A percentile compares a stretch with the other conserved stretches of the same genome.
Evolutionary conservation across 805 yeast genomes (phyloP).

Genomic region (Maudiozyma turicensis): DNA sequence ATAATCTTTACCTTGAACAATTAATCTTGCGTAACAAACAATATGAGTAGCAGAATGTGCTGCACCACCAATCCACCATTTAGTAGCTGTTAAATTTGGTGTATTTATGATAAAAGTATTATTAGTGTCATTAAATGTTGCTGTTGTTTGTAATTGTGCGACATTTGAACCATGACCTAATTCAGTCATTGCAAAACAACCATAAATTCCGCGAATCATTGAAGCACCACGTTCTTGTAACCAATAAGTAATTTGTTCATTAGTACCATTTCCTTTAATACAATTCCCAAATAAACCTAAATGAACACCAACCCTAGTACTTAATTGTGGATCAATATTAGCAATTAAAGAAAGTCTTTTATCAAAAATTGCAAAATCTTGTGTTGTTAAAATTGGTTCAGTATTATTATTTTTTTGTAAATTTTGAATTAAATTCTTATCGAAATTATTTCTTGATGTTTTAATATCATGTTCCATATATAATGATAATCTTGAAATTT

Average conservation of each 20-base stretch:
- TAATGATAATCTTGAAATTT: constrained; percentile 50
- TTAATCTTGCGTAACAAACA: constrained; percentile 74
- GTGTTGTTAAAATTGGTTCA: constrained; percentile 13
- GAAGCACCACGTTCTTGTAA: constrained; percentile 56
- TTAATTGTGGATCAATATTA: constrained; percentile 66
- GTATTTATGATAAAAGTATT: constrained; percentile 73
- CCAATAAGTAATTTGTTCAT: constrained; percentile 80
- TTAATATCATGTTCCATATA: constrained; percentile 43
- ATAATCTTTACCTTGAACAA: constrained; percentile 73
- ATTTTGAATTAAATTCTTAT: constrained; percentile 18
- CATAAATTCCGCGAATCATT: constrained; percentile 53
- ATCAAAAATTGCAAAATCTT: constrained; percentile 35
- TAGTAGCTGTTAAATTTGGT: constrained; percentile 86
- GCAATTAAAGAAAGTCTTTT: constrained; percentile 50
- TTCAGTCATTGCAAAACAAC: constrained; percentile 92
- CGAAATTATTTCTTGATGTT: constrained; percentile 15
- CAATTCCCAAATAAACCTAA: constrained; percentile 76
- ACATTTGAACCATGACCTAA: constrained; percentile 91
- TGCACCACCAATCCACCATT: constrained; percentile 99
- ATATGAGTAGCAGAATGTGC: constrained; percentile 89
- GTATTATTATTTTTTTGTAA: constrained; percentile 14
- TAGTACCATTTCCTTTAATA: constrained; percentile 79
- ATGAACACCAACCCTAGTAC: constrained; percentile 82
- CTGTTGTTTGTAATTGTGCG: constrained; percentile 88
- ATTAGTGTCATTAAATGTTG: constrained; percentile 55